phyloP scores from a whole-genome alignment of 371 early-diverging fungal species.

The Mucor sp. region DNA sequence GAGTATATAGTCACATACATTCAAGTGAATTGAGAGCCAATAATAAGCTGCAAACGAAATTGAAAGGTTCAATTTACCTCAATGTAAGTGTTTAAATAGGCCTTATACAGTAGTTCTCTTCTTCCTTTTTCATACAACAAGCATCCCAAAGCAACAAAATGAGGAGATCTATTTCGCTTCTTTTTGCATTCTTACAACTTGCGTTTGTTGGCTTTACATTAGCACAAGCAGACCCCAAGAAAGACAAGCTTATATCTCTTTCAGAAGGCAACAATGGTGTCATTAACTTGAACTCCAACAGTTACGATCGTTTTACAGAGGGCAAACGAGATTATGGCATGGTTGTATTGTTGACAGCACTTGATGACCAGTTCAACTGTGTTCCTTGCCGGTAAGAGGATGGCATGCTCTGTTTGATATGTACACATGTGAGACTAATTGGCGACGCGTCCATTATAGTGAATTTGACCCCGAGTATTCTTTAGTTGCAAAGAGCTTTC shows the following conservation, averaged over 20 bases:
- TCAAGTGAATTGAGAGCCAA: constrained; percentile 8
- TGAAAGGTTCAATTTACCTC: background rate
- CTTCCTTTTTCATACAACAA: background rate
- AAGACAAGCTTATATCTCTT: constrained; percentile 33
- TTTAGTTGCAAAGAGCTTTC: constrained; percentile 64
- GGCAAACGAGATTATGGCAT: constrained; percentile 80
- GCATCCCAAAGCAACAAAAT: constrained; percentile 2
- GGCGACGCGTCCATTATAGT: constrained; percentile 40
- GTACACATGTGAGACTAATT: background rate
- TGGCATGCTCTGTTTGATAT: background rate
- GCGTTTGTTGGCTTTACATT: constrained; percentile 7
- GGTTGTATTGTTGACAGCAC: constrained; percentile 76
- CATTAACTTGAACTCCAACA: constrained; percentile 61
- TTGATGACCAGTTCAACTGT: constrained; percentile 70
- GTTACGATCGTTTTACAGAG: constrained; percentile 66
- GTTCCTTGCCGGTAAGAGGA: constrained; percentile 70
- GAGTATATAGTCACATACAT: background rate
- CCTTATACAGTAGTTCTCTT: background rate
- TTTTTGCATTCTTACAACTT: constrained; percentile 17
- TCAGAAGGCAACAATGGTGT: constrained; percentile 52
- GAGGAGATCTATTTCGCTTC: constrained; percentile 18
- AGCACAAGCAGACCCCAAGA: constrained; percentile 39
- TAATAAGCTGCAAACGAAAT: constrained; percentile 14
- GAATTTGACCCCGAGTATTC: constrained; percentile 75
- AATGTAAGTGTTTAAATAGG: background rate